Evolutionary conservation across 2,329 filamentous ascomycete genomes (phyloP), one percentile per base, ranked within the genome.

Genomic region (Whalleya microplaca): DNA sequence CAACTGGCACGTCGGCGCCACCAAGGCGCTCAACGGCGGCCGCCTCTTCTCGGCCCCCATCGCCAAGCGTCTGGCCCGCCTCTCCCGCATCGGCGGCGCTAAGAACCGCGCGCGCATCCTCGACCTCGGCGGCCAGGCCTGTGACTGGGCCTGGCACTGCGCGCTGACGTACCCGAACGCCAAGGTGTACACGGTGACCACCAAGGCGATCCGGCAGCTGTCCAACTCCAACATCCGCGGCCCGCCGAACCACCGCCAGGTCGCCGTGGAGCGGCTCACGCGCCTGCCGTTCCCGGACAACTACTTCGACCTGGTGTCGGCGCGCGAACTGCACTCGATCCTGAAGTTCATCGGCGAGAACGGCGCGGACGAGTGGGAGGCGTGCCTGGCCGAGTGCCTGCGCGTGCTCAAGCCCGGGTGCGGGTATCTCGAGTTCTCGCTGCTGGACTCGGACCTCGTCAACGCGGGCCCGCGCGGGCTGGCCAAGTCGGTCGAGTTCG

Each of bases 111-210:
- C 86, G 2, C 81, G 89, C 32, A 88, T 97, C 55, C 83, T 98
- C 21, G 94, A 98, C 70, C 86, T 97, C 32, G 92, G 91, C 47
- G 93, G 93, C 44, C 88, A 94, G 70, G 82, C 89, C 14, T 94
- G 92, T 70, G 92, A 96, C 73, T 99, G 95, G 95, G 94, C 91
- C 20, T 99, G 95, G 95, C 88, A 95, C 70, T 90, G 92, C 55
- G 92, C 95, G 0, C 81, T 90, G 47, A 89, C 94, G 71, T 95
- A 93, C 73, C 91, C 91, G 18, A 88, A 91, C 71, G 84, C 90
- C 54, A 92, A 91, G 71, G 85, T 97, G 51, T 96, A 93, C 77
- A 97, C 94, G 0, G 91, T 94, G 52, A 90, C 89, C 40, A 91
- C 88, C 62, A 89, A 90, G 73, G 76, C 86, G 8, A 81, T 89